phyloP scores from a whole-genome alignment of 139 green algal genomes.

The Tetraselmis chui region DNA sequence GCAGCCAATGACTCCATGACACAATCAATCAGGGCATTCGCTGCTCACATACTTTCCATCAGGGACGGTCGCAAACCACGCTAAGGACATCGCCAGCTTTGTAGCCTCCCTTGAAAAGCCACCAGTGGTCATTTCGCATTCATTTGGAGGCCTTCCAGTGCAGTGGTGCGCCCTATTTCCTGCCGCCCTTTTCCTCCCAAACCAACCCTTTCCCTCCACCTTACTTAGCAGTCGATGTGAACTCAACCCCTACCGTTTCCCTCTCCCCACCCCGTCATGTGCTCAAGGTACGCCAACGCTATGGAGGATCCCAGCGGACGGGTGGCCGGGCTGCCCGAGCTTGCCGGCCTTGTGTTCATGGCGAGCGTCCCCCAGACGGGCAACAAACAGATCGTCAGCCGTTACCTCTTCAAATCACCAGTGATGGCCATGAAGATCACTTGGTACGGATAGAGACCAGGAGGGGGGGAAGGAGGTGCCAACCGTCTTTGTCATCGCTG shows the following conservation, averaged over 20 bases:
- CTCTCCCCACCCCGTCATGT: neutral
- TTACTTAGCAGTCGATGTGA: no score
- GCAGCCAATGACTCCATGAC: no score
- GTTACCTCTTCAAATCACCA: conserved; percentile 38
- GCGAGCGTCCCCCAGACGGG: conserved; percentile 52
- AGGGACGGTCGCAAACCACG: conserved; percentile 50
- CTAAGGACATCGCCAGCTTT: conserved; percentile 50
- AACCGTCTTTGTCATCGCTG: neutral
- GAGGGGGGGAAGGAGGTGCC: neutral
- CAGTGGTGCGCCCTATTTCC: conserved; percentile 49
- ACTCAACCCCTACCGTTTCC: neutral
- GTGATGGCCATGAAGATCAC: conserved; percentile 51
- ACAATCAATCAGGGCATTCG: no score
- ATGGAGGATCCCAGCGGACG: conserved; percentile 13
- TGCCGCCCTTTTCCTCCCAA: conserved; percentile 19
- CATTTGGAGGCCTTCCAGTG: conserved; percentile 71
- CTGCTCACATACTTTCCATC: no score
- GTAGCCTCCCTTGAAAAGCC: conserved; percentile 28
- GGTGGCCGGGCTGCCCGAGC: conserved; percentile 5
- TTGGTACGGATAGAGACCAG: conserved; percentile 23
- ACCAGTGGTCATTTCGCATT: conserved; percentile 73
- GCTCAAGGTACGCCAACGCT: conserved; percentile 17
- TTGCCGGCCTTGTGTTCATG: conserved; percentile 51
- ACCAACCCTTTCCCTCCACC: no score
- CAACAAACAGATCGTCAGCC: conserved; percentile 51